Evolutionary conservation across 345 rosid genomes (phyloP), one percentile per base, ranked within the genome.

Genomic region (Aegle marmelos): DNA sequence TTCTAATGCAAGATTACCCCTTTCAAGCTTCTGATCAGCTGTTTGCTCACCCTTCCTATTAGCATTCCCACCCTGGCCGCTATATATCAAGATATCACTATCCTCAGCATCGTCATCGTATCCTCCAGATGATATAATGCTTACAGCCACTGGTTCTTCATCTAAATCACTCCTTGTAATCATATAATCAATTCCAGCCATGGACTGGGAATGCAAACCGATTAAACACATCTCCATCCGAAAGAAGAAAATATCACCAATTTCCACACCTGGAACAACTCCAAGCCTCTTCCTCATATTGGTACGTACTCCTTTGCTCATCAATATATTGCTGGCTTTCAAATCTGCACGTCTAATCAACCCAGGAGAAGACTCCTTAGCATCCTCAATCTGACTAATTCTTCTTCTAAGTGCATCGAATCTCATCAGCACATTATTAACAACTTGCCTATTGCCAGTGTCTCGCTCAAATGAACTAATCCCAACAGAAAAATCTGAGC

Each of bases 1-100:
- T 86, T 94, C 98, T 82, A 96, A 79, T 9, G 98, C 99, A 78
- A 96, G 94, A 85, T 96, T 96, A 66, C 99, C 98, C 80, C 98
- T 87, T 79, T 89, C 97, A 4, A 96, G 88, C 84, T 96, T 90
- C 86, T 96, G 98, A 85, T 94, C 92, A 31, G 89, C 83, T 6
- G 90, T 80, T 76, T 87, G 89, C 79, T 86, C 89, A 77, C 88
- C 90, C 75, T 82, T 84, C 77, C 65, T 81, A 80, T 86, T 88
- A 56, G 83, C 89, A 62, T 75, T 75, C 60, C 99, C 98, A 25
- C 99, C 99, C 9, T 91, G 95, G 61, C 99, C 98, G 62, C 88
- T 89, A 75, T 96, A 94, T 50, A 94, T 81, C 70, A 96, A 75
- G 60, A 92, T 88, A 80, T 94, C 93, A 0, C 84, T 79, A 82